Conservation (phyloP, 805 yeast species). For the Ogataea nitratoaversa region DNA sequence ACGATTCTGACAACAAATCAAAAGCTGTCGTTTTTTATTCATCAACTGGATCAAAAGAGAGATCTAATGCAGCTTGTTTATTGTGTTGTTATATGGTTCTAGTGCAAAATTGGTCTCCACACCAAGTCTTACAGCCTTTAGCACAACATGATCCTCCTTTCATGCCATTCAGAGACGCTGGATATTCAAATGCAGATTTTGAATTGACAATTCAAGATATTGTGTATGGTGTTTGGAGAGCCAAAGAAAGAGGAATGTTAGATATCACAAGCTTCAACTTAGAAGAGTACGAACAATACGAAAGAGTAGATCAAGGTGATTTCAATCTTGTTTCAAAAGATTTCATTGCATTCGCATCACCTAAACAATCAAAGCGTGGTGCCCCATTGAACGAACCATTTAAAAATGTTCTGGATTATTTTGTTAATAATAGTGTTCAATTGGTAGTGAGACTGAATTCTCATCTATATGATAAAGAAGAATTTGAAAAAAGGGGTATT, state of each 20-base stretch:
- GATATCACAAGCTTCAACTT: constrained; percentile 83
- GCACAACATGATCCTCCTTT: constrained; percentile 90
- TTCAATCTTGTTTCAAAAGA: constrained; percentile 88
- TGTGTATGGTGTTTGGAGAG: constrained; percentile 96
- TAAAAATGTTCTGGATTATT: constrained; percentile 74
- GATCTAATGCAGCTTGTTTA: constrained; percentile 93
- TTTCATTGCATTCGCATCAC: constrained; percentile 96
- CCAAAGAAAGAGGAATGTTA: constrained; percentile 85
- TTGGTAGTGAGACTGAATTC: constrained; percentile 91
- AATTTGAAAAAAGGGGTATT: constrained; percentile 78
- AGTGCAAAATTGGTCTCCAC: constrained; percentile 98
- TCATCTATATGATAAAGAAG: constrained; percentile 79
- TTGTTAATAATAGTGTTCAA: constrained; percentile 68
- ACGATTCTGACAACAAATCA: constrained; percentile 76
- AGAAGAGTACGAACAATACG: constrained; percentile 92
- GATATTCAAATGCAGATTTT: constrained; percentile 92
- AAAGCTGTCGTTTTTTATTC: constrained; percentile 92
- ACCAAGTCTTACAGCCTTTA: constrained; percentile 91
- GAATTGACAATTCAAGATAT: constrained; percentile 91
- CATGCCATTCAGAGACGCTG: constrained; percentile 95
- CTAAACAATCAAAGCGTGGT: constrained; percentile 62
- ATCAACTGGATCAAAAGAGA: constrained; percentile 68
- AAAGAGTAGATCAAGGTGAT: constrained; percentile 96
- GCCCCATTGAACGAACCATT: constrained; percentile 67
- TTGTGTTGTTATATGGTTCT: constrained; percentile 91